Percentiles rank a stretch among this genome's conserved stretches.
Conservation (phyloP, 345 rosid genomes). For the Brassica nigra region DNA sequence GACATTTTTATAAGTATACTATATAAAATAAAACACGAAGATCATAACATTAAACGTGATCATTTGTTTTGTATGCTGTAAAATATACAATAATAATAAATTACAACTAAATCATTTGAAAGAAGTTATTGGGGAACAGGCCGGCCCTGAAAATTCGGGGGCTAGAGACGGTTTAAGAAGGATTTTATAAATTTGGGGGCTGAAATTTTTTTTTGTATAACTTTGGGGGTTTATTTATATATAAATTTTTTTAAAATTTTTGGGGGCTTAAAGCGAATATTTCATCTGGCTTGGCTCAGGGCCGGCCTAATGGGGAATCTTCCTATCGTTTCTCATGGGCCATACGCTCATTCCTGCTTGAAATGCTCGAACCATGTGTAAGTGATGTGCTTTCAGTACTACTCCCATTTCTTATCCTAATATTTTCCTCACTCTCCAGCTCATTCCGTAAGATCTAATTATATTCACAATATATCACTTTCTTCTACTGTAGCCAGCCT, state of each 20-base stretch:
- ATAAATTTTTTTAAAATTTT: too few species aligned
- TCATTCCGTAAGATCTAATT: neutral
- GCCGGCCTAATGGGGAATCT: too few species aligned
- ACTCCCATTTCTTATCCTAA: neutral
- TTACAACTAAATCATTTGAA: neutral
- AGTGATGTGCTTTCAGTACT: neutral
- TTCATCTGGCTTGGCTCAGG: too few species aligned
- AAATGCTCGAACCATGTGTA: neutral
- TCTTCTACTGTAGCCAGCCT: too few species aligned
- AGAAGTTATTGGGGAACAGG: neutral
- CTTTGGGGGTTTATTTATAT: too few species aligned
- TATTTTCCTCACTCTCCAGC: neutral
- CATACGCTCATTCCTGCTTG: neutral
- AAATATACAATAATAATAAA: neutral
- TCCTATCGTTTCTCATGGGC: neutral
- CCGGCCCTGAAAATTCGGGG: too few species aligned
- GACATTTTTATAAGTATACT: neutral
- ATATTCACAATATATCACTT: too few species aligned
- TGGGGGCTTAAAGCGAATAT: too few species aligned
- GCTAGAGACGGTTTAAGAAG: too few species aligned
- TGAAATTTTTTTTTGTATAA: too few species aligned
- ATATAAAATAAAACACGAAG: neutral
- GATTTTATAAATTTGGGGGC: too few species aligned
- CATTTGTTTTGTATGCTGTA: neutral
- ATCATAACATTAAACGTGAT: neutral